Evolutionary conservation across 2,329 filamentous ascomycete genomes (phyloP), one percentile per base, ranked within the genome.

Genomic region (Neoarthrinium moseri): DNA sequence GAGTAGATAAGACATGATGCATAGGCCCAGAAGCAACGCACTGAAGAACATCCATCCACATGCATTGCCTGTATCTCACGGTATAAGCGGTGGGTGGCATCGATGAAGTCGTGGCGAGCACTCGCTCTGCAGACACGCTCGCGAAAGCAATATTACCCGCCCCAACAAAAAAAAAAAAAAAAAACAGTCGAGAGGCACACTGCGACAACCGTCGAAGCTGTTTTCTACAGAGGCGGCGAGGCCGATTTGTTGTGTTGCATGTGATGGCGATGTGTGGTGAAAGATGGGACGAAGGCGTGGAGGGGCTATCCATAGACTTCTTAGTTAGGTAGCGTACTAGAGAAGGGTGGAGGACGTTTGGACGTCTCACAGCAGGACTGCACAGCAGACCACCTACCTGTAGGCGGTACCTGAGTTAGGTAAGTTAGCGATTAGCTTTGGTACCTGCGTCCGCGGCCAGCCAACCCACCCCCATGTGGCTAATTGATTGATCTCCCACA

Each of bases 401-500:
- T n/a, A n/a, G n/a, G n/a, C n/a, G n/a, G n/a, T n/a, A n/a, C n/a
- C n/a, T n/a, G n/a, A n/a, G n/a, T n/a, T n/a, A n/a, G n/a, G n/a
- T n/a, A n/a, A 29, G n/a, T 29, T 7, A 29, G n/a, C n/a, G 26
- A 29, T 29, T n/a, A n/a, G n/a, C 26, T 7, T 29, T 29, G 36
- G 38, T 41, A 41, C 38, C 38, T 30, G 24, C 24, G 38, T 32
- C 11, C 12, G 26, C 11, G 17, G 20, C 23, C 23, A 30, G 10
- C 23, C 38, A 30, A 17, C 12, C 26, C 26, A 22, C 33, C 20
- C 26, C 29, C n/a, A 34, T 34, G 29, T 22, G 18, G 8, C n/a
- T 41, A 12, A 21, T 30, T 43, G 22, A 43, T 43, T 43, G 39
- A 43, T 43, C 39, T 21, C 39, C 39, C 8, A 21, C 39, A 43